Base-by-base conservation (phyloP, 1,139 yeast genomes). In the Yamadazyma friedrichii region DNA sequence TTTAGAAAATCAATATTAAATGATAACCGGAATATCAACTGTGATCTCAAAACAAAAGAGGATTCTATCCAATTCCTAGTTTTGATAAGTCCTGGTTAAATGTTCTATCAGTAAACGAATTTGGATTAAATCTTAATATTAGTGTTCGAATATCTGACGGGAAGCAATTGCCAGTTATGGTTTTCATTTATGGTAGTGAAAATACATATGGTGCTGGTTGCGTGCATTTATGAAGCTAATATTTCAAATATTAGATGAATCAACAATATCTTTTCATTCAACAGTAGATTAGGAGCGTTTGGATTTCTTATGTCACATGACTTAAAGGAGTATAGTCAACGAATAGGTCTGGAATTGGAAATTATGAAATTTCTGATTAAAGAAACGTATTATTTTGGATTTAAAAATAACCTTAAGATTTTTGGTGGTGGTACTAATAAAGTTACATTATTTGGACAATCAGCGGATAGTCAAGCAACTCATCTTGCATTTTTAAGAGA, bases 121-220 rank as follows among this genome's bases (percentile, higher is more conserved):
- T 35, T 13, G 41, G 40, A 11, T 11, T 39, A 8, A 35, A 38
- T 31, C 35, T 41, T 8, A 41, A 41, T 28, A 31, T 41, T 9
- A 35, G 39, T 32, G 35, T 38, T 15, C 44, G 42, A 8, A n/a
- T 24, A 24, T 35, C 37, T n/a, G 15, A 31, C 3, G n/a, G n/a
- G n/a, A 22, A 27, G 5, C 35, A 37, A 30, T 22, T 42, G 40
- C 51, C 51, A 3, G 51, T 48, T 16, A 45, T 48, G 50, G 45
- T 48, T 6, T 48, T 48, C 31, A 43, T 48, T 13, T 50, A 48
- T 38, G 51, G 51, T n/a, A 50, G 51, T 13, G 49, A 50, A 29
- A 45, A 44, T 27, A 39, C 45, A 4, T 49, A 49, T 42, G 51
- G 49, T 8, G 43, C 50, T 9, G 45, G 42, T 13, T 43, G 40